Evolutionary conservation across 495 filamentous ascomycete species (phyloP).

Genomic region (Daldinia vernicosa): DNA sequence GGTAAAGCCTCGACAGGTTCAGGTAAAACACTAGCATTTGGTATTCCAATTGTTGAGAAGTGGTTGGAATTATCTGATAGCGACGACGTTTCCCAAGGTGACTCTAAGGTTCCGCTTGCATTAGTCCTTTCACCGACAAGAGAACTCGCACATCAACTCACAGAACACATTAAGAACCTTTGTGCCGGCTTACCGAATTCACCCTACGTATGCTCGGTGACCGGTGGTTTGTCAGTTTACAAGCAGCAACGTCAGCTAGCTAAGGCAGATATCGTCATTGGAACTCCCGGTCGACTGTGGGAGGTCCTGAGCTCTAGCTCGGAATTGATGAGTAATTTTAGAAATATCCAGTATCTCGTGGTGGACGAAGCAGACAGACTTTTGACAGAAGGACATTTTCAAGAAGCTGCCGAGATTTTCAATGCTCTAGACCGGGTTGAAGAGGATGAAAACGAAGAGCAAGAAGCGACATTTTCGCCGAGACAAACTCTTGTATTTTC

Average conservation of each 20-base stretch:
- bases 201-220: constrained; percentile 79
- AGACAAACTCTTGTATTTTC: constrained; percentile 96
- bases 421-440: constrained; percentile 71
- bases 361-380: constrained; percentile 95
- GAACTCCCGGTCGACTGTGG: constrained; percentile 93
- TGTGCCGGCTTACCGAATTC: constrained; percentile 68
- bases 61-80: constrained; percentile 59
- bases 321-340: constrained; percentile 67
- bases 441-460: constrained; percentile 50
- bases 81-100: constrained; percentile 49
- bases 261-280: constrained; percentile 86
- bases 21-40: constrained; percentile 85
- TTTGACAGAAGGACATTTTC: constrained; percentile 91
- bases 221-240: constrained; percentile 88
- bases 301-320: constrained; percentile 79
- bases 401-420: constrained; percentile 89
- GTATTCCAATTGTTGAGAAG: constrained; percentile 77
- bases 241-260: constrained; percentile 86
- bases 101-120: constrained; percentile 69
- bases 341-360: constrained; percentile 79
- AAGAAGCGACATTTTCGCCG: constrained; percentile 39
- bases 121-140: constrained; percentile 91
- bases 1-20: constrained; percentile 86
- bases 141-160: constrained; percentile 91
- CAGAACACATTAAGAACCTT: constrained; percentile 79